Evolutionary conservation across 1,284 basidiomycete genomes (phyloP), one percentile per base, ranked within the genome.

Genomic region (Rhodotorula glutinis): DNA sequence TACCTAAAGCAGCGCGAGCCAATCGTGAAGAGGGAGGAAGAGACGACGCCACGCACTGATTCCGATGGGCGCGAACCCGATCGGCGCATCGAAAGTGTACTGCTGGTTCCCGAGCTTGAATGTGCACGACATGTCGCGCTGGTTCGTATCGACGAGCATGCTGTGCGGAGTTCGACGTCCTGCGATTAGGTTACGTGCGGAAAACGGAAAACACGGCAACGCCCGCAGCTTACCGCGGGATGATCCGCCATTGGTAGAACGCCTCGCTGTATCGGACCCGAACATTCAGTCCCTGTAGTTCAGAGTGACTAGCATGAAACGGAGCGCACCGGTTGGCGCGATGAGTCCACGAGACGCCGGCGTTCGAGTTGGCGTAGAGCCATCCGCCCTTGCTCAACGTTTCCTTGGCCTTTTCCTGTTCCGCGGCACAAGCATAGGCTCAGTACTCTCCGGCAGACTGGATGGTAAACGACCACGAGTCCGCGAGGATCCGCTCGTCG

Each of bases 41-140:
- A 11, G 16, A 8, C 21, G 29, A 30, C 33, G n/a, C n/a, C n/a
- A n/a, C n/a, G 44, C 25, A 38, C 52, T 89, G 4, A 87, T 85
- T 10, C 89, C 89, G 51, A 92, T 83, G 0, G 89, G 89, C 1
- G 86, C 87, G 60, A 91, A 78, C 65, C 89, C 79, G 17, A 91
- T 74, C 0, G 89, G 89, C 1, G 85, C 81, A 10, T 84, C 78
- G 63, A 87, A 79, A 47, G n/a, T 51, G 40, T 38, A 63, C 10
- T 19, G 49, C 30, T 53, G 41, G 16, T 21, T 30, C 43, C 55
- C 63, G 43, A 59, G 52, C 29, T 43, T 56, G 43, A 59, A 57
- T 4, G 40, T 46, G 57, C 58, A 82, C 3, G 87, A 84, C 21
- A 90, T 80, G 70, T 81, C 84, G 25, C 89, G 84, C 14, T 78